Evolutionary conservation across 495 filamentous ascomycete species (phyloP), one percentile per base, ranked within the genome.

Genomic region (Neurospora pannonica): DNA sequence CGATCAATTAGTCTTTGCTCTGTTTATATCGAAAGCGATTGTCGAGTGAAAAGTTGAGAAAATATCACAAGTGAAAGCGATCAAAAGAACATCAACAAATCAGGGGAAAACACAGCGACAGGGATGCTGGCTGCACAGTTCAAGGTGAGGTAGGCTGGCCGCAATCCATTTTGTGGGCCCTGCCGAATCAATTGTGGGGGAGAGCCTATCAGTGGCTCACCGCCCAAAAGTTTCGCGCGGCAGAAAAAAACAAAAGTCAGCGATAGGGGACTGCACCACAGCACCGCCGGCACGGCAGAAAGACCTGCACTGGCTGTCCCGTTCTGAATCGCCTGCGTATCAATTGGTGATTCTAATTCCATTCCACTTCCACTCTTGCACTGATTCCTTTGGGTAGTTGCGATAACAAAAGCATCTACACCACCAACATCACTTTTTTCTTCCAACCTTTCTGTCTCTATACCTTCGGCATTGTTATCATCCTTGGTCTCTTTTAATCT

Each of bases 141-240:
- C 54, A 67, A 34, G 28, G 54, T 67, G 54, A 28, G 54, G 28
- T 31, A 60, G 48, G 24, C 48, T 60, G 48, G 48, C 48, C 48
- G 48, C 15, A 67, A 34, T 67, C 54, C 54, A 67, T 67, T 36
- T 15, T 0, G 54, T 34, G 28, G 54, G 28, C 3, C 54, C 54
- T 34, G 54, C 54, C 54, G 6, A 67, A 67, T 67, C 54, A 67
- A 67, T 67, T 80, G 73, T 39, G 73, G 67, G 67, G 67, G 69
- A 70, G 7, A 54, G 34, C 40, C 71, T 67, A 67, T 67, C 54
- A 67, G 28, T 37, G 24, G 70, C 10, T 40, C 69, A 74, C 73
- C 73, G 73, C 73, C 73, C 73, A 74, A 74, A 74, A 74, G 38
- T 74, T 74, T 70, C 73, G 31, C 73, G 54, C 73, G 73, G 73